Percentiles rank a stretch among this genome's conserved stretches.
Conservation (phyloP, 352 stramenopile species). For the Pythium aquatile region DNA sequence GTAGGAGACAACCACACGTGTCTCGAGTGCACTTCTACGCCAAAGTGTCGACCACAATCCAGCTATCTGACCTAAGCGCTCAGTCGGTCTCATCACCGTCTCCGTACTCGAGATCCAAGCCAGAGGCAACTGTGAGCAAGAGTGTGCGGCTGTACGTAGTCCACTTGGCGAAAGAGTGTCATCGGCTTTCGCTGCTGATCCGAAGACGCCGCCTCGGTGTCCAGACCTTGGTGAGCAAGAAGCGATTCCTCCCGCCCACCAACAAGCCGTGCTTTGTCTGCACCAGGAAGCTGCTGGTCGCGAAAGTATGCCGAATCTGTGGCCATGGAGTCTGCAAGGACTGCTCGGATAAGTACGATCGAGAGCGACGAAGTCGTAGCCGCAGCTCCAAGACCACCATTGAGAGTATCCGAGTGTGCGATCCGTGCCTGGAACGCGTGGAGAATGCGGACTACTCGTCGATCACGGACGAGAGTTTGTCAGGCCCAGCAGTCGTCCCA, state of each 20-base stretch:
- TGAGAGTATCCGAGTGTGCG: constrained; percentile 38
- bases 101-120: neutral
- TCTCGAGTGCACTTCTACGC: constrained; percentile 18
- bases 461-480: constrained; percentile 25
- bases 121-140: neutral
- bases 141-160: constrained; percentile 8
- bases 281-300: constrained; percentile 34
- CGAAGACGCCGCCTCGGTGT: constrained; percentile 51
- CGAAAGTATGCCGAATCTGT: constrained; percentile 58
- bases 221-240: constrained; percentile 43
- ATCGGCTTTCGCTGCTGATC: constrained; percentile 43
- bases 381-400: neutral
- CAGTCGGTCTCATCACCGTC: neutral
- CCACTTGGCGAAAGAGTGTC: constrained; percentile 10
- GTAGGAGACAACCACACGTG: neutral
- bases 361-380: constrained; percentile 2
- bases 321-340: constrained; percentile 50
- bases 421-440: constrained; percentile 50
- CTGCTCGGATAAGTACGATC: constrained; percentile 37
- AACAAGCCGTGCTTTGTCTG: constrained; percentile 49
- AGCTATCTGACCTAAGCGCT: neutral
- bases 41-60: neutral
- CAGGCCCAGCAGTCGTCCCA: constrained; percentile 26
- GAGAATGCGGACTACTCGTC: constrained; percentile 45
- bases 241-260: constrained; percentile 29